Percentiles rank a stretch among this genome's conserved stretches.
phyloP scores from a whole-genome alignment of 495 filamentous ascomycete genomes.

The Penicillium dipodomyicola region DNA sequence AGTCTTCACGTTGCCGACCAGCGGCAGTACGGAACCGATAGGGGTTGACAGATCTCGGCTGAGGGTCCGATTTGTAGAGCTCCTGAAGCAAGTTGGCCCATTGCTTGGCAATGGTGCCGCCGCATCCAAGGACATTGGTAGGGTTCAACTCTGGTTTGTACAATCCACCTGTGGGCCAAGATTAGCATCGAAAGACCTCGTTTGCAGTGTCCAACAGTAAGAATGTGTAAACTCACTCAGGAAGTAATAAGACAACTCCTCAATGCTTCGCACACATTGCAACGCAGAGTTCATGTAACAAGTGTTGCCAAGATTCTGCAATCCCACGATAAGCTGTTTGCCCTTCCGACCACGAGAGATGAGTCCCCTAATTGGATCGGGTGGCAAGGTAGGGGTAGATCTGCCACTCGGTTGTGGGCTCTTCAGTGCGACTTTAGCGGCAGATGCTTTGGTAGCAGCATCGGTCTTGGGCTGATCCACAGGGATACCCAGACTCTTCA shows the following conservation, averaged over 20 bases:
- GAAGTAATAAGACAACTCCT: conserved; percentile 91
- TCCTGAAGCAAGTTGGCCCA: conserved; percentile 72
- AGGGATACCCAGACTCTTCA: conserved; percentile 42
- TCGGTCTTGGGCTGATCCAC: conserved; percentile 39
- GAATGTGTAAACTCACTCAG: conserved; percentile 48
- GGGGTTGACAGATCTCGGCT: conserved; percentile 64
- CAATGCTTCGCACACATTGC: conserved; percentile 87
- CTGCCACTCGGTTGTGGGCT: conserved; percentile 52
- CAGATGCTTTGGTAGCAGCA: conserved; percentile 12
- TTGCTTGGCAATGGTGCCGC: conserved; percentile 75
- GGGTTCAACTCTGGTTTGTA: conserved; percentile 78
- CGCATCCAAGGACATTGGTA: conserved; percentile 77
- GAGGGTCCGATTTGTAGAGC: conserved; percentile 58
- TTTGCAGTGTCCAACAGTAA: conserved; percentile 5
- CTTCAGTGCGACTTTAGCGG: conserved; percentile 38
- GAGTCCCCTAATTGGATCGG: conserved; percentile 32
- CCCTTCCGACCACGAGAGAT: conserved; percentile 64
- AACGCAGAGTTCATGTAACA: conserved; percentile 99
- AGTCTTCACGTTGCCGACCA: conserved; percentile 74
- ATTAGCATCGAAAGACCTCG: conserved; percentile 13
- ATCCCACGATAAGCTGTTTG: conserved; percentile 56
- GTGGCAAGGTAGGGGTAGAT: conserved; percentile 57
- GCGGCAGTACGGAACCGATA: conserved; percentile 76
- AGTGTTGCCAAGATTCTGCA: conserved; percentile 91
- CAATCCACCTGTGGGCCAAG: conserved; percentile 50